Conservation (phyloP, 768 basidiomycete genomes). For the Sarcomyxa edulis region DNA sequence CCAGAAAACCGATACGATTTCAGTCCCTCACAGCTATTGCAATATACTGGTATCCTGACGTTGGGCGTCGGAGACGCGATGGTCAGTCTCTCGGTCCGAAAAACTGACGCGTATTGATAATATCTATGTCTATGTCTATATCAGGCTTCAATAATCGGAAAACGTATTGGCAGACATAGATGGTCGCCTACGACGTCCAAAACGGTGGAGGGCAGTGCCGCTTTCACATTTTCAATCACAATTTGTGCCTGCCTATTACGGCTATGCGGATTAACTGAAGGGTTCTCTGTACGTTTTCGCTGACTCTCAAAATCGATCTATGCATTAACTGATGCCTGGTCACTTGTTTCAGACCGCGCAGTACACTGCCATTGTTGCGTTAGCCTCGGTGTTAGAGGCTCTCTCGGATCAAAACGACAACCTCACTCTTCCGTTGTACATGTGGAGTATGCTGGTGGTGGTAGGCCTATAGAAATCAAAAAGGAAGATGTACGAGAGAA, state of each 20-base stretch:
- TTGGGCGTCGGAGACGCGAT: slow-evolving; percentile 93
- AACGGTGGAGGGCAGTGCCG: slow-evolving; percentile 87
- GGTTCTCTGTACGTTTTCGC: slow-evolving; percentile 77
- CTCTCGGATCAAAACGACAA: slow-evolving; percentile 97
- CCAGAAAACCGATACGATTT: too few species aligned
- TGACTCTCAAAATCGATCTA: not conserved
- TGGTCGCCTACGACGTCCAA: slow-evolving; percentile 87
- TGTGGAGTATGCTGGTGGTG: slow-evolving; percentile 85
- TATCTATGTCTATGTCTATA: not conserved
- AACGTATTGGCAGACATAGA: slow-evolving; percentile 68
- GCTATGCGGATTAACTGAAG: slow-evolving; percentile 59
- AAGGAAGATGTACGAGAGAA: slow-evolving; percentile 5
- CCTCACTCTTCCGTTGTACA: slow-evolving; percentile 89
- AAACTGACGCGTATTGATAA: not conserved
- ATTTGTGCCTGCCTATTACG: slow-evolving; percentile 67
- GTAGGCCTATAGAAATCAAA: slow-evolving; percentile 29
- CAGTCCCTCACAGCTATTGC: slow-evolving; percentile 39
- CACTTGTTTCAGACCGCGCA: slow-evolving; percentile 45
- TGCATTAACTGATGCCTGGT: slow-evolving; percentile 2
- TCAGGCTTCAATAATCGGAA: slow-evolving; percentile 91
- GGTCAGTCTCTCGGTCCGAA: slow-evolving; percentile 36
- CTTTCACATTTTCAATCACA: slow-evolving; percentile 72
- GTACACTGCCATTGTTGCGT: slow-evolving; percentile 58
- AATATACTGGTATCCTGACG: slow-evolving; percentile 83
- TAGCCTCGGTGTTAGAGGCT: slow-evolving; percentile 80